Evolutionary conservation across 768 basidiomycete species (phyloP).

Genomic region (Kwoniella botswanensis): DNA sequence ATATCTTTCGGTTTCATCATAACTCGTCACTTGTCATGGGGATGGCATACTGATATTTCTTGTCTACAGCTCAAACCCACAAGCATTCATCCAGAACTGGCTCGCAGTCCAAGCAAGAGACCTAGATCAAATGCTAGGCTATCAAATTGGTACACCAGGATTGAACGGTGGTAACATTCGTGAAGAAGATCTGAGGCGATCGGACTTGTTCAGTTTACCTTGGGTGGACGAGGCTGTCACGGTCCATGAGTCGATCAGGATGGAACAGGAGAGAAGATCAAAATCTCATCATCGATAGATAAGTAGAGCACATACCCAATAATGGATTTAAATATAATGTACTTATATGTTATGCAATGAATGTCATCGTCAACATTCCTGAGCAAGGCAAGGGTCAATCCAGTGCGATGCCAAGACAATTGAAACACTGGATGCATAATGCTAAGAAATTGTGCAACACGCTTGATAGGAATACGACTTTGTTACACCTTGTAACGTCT

Average conservation of each 20-base stretch:
- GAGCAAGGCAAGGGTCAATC: neutral
- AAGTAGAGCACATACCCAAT: too few relatives aligned
- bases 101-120: conserved; percentile 89
- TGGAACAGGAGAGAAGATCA: conserved; percentile 58
- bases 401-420: neutral
- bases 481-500: conserved; percentile 44
- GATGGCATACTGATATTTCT: too few relatives aligned
- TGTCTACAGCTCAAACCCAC: conserved; percentile 62
- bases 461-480: too few relatives aligned
- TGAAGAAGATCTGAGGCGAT: conserved; percentile 85
- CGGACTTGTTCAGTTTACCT: conserved; percentile 87
- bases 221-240: conserved; percentile 87
- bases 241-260: conserved; percentile 77
- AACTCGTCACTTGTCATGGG: neutral
- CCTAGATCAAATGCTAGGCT: conserved; percentile 84
- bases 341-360: neutral
- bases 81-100: conserved; percentile 83
- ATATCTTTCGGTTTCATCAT: too few relatives aligned
- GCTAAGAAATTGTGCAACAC: neutral
- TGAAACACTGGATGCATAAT: neutral
- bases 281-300: conserved; percentile 3
- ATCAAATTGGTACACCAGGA: conserved; percentile 67
- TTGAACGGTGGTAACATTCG: conserved; percentile 62
- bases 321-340: neutral
- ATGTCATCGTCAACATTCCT: neutral